Evolutionary conservation across 345 rosid species (phyloP), one percentile per base, ranked within the genome.

Genomic region (Acer yangbiense): DNA sequence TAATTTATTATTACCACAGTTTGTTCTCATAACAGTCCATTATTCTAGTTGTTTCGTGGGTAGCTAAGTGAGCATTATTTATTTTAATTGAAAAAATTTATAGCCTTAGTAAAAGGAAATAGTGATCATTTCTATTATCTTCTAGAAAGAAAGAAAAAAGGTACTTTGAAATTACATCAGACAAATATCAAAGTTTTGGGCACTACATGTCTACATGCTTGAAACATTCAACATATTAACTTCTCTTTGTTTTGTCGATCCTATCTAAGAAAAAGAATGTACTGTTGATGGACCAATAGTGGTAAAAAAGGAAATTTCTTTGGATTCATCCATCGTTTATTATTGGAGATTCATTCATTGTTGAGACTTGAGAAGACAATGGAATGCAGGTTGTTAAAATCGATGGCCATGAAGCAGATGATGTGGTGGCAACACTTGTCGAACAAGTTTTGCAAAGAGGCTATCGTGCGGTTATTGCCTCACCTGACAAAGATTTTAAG

Each of bases 401-500:
- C 71, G 71, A 93, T 76, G 94, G 97, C 74, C 86, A 91, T 55
- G 98, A 93, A 85, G 99, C 99, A 66, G 98, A 93, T 79, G 97
- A 95, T 81, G 96, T 95, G 23, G 90, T 95, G 58, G 99, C 97
- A 41, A 93, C 98, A 12, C 87, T 95, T 11, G 85, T 81, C 27
- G 89, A 75, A 71, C 98, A 93, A 85, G 99, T 86, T 71, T 77
- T 92, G 63, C 83, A 81, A 80, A 88, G 82, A 85, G 93, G 97
- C 63, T 82, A 87, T 73, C 80, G 78, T 0, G 96, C 84, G 18
- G 97, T 92, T 76, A 80, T 93, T 85, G 98, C 98, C 76, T 95
- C 99, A 64, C 99, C 97, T 3, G 99, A 95, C 80, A 95, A 95
- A 88, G 98, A 93, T 84, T 95, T 95, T 76, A 95, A 93, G 91